Percentiles rank a stretch among this genome's conserved stretches.
These are phyloP conservation scores for Hirschfeldia incana DNA, from an alignment of 345 rosid species.

Conservation along the genomic window DNA sequence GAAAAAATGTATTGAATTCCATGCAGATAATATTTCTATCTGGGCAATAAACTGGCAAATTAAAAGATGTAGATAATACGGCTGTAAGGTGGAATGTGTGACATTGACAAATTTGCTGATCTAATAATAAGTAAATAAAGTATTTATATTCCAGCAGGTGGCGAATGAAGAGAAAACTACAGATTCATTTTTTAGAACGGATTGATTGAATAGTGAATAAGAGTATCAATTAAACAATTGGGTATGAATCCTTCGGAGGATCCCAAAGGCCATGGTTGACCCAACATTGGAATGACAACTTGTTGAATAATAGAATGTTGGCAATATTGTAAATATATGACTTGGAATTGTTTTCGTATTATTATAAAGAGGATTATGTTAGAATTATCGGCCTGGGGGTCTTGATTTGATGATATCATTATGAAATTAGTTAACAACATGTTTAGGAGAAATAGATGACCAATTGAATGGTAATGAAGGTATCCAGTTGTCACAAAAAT, in stretches of 20 bases:
- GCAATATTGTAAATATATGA: conserved; percentile 16
- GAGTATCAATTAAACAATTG: conserved; percentile 24
- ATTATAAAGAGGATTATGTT: conserved; percentile 18
- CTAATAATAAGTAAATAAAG: neutral
- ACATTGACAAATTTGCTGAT: conserved; percentile 12
- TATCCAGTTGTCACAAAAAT: conserved; percentile 30
- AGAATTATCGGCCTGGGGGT: conserved; percentile 28
- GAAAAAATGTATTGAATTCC: neutral
- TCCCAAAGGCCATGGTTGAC: conserved; percentile 47
- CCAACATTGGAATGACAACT: conserved; percentile 39
- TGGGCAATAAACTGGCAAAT: too few relatives aligned
- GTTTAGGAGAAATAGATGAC: conserved; percentile 3
- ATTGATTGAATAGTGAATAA: conserved; percentile 32
- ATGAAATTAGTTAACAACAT: conserved; percentile 19
- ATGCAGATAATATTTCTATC: neutral
- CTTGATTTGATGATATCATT: conserved; percentile 34
- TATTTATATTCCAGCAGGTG: conserved; percentile 29
- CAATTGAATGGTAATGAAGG: conserved; percentile 10
- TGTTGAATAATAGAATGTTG: conserved; percentile 39
- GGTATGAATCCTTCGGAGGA: conserved; percentile 38
- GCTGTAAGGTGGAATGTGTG: conserved; percentile 21
- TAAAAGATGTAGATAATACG: neutral
- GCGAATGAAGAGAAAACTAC: neutral
- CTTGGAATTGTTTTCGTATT: conserved; percentile 6
- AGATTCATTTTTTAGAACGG: conserved; percentile 1